These are phyloP conservation scores for Neofusicoccum laricinum DNA, from an alignment of 2,329 filamentous ascomycete species.

Conservation along the genomic window DNA sequence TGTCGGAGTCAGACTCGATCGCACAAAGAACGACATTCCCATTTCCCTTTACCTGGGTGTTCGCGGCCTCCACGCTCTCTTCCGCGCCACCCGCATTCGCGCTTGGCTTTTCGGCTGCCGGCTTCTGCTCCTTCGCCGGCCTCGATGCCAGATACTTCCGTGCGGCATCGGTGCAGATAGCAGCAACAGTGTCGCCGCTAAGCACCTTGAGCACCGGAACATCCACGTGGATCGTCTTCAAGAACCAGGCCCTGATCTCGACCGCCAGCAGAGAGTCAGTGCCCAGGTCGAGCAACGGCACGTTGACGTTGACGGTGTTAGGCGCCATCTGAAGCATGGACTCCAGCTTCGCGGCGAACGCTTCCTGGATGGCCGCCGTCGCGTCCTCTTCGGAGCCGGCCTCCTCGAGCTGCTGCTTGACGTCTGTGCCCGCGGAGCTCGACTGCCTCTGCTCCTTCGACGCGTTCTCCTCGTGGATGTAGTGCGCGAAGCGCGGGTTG, in stretches of 20 bases:
- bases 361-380: background rate
- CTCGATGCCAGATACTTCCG: background rate
- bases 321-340: background rate
- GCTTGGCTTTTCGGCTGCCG: background rate
- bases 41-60: too few species aligned
- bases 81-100: background rate
- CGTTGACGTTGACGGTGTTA: background rate
- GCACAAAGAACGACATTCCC: too few species aligned
- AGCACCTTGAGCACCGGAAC: slow-evolving; percentile 49
- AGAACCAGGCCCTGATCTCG: slow-evolving; percentile 48
- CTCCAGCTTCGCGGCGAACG: background rate
- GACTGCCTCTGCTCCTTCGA: background rate
- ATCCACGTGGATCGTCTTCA: slow-evolving; percentile 44
- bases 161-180: background rate
- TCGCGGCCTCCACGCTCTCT: background rate
- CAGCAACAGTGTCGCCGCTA: slow-evolving; percentile 25
- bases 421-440: background rate
- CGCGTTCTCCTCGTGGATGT: background rate
- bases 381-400: background rate
- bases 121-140: background rate
- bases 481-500: slow-evolving; percentile 6
- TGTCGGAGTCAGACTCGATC: too few species aligned
- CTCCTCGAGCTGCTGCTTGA: background rate
- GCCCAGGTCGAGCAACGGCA: slow-evolving; percentile 21
- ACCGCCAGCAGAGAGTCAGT: slow-evolving; percentile 41